These are phyloP conservation scores for Lasiodiplodia hormozganensis DNA, from an alignment of 2,329 filamentous ascomycete genomes.

Conservation along the genomic window DNA sequence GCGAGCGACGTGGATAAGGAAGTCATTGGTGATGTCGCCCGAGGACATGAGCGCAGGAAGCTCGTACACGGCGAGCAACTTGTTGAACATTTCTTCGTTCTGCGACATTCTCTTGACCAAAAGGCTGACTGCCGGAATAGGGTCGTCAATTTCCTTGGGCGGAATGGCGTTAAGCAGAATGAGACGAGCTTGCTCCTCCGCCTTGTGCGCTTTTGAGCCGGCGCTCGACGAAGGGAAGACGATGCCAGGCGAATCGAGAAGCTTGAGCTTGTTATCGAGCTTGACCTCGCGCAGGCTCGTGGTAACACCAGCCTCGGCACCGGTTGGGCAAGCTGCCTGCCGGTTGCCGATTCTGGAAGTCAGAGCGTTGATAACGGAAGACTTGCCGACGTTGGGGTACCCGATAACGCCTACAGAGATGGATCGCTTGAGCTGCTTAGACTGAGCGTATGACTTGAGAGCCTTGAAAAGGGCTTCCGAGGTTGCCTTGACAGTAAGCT, in stretches of 20 bases:
- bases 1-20: constrained; percentile 91
- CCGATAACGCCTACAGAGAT: constrained; percentile 93
- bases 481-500: constrained; percentile 85
- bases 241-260: constrained; percentile 93
- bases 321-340: constrained; percentile 76
- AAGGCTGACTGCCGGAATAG: constrained; percentile 82
- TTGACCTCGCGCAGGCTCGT: constrained; percentile 89
- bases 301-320: constrained; percentile 90
- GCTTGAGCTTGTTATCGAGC: constrained; percentile 90
- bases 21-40: constrained; percentile 84
- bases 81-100: constrained; percentile 75
- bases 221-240: constrained; percentile 77
- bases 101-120: constrained; percentile 81
- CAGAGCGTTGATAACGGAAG: constrained; percentile 93
- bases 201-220: constrained; percentile 56
- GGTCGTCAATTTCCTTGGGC: constrained; percentile 92
- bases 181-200: constrained; percentile 80
- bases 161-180: constrained; percentile 91
- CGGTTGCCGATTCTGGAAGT: constrained; percentile 76
- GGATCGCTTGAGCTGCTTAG: constrained; percentile 84
- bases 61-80: constrained; percentile 83
- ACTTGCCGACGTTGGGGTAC: constrained; percentile 96
- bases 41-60: constrained; percentile 77
- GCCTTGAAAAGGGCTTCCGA: constrained; percentile 85
- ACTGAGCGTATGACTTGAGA: constrained; percentile 85